Base-by-base conservation (phyloP, 495 filamentous ascomycete species). In the Xylaria palmicola region DNA sequence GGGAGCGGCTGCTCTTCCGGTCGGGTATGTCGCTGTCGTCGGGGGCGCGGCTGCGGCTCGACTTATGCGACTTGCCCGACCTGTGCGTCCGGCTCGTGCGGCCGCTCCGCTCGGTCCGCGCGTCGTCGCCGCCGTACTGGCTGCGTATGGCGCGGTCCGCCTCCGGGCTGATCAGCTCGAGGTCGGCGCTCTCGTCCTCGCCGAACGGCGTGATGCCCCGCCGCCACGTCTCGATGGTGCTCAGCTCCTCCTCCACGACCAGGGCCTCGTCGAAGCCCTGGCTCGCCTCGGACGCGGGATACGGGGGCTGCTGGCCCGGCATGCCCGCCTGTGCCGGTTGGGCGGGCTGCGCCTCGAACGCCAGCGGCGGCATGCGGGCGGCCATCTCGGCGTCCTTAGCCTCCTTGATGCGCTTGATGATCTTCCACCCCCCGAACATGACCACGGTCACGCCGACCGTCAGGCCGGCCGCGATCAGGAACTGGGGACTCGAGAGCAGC, bases 371-470 rank as follows among this genome's bases (percentile, higher is more conserved):
- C 76, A 66, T 82, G 69, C 83, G 76, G 27, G 78, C 78, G 56
- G 82, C 79, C 30, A 80, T 78, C 60, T 77, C 77, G 6, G 74
- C 72, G 2, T 69, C 68, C 32, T 68, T 68, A 47, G 68, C 60
- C 61, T 77, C 71, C 65, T 75, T 56, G 63, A 97, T 88, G 66
- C 86, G 86, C 79, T 96, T 95, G 76, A 98, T 86, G 68, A 98
- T 97, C 78, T 94, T 97, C 83, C 90, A 97, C 13, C 94, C 94
- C 40, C 94, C 94, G 54, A 98, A 87, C 76, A 94, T 92, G 65
- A 98, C 88, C 4, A 98, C 86, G 0, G 92, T 97, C 13, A 93
- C 88, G 13, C 92, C 93, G 0, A 95, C 85, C 0, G 89, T 92
- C 24, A 97, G 85, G 19, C 94, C 90, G 15, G 90, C 90, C 20